Conservation (phyloP, 2,329 filamentous ascomycete species). For the Xylaria hypoxylon region DNA sequence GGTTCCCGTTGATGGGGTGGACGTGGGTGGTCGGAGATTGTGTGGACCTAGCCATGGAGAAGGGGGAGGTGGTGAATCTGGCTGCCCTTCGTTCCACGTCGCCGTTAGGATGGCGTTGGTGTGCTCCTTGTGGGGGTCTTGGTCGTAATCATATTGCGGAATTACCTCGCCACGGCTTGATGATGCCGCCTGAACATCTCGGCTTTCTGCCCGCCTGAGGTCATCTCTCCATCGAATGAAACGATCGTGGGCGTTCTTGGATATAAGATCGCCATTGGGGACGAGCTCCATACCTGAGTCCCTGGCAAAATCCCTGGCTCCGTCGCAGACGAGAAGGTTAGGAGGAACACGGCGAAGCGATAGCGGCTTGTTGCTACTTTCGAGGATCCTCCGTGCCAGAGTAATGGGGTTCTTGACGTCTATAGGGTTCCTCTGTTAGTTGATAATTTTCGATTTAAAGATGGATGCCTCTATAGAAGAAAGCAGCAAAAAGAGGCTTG, state of each 20-base stretch:
- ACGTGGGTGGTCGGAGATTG: slow-evolving; percentile 33
- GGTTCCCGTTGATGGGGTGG: slow-evolving; percentile 30
- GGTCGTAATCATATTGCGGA: slow-evolving; percentile 26
- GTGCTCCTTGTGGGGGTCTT: slow-evolving; percentile 59
- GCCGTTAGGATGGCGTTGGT: slow-evolving; percentile 65
- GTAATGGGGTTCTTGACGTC: slow-evolving; percentile 94
- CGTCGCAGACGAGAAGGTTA: slow-evolving; percentile 87
- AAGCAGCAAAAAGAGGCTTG: slow-evolving; percentile 46
- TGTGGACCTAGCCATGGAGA: slow-evolving; percentile 39
- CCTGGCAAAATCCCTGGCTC: slow-evolving; percentile 86
- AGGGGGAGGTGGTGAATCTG: slow-evolving; percentile 63
- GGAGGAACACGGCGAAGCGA: slow-evolving; percentile 90
- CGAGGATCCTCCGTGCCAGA: slow-evolving; percentile 84
- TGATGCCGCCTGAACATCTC: slow-evolving; percentile 52
- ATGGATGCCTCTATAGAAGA: background rate
- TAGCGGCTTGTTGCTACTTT: slow-evolving; percentile 79
- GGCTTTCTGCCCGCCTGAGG: slow-evolving; percentile 69
- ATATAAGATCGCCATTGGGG: slow-evolving; percentile 82
- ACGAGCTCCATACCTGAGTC: slow-evolving; percentile 80
- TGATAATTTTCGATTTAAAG: background rate
- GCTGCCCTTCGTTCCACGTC: slow-evolving; percentile 73
- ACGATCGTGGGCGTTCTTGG: slow-evolving; percentile 80
- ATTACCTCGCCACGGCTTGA: slow-evolving; percentile 32
- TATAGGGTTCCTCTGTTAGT: slow-evolving; percentile 52
- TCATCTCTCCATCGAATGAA: slow-evolving; percentile 84